These are phyloP conservation scores for Neurospora hispaniola DNA, from an alignment of 495 filamentous ascomycete genomes.

Conservation along the genomic window DNA sequence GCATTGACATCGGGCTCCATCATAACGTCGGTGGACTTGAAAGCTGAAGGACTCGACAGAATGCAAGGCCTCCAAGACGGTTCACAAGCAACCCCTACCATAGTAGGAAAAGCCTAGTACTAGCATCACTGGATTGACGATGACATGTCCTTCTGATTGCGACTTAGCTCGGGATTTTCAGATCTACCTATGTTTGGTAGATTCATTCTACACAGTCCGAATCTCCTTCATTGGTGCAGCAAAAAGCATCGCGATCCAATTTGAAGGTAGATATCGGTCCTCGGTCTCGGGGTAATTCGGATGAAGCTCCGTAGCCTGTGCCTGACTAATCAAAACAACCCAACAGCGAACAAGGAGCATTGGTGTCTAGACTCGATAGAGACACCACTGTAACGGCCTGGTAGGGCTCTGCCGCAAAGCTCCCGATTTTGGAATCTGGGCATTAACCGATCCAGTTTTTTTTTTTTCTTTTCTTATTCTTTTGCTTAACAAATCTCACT, in stretches of 20 bases:
- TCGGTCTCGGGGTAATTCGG: neutral
- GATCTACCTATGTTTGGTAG: neutral
- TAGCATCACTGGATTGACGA: neutral
- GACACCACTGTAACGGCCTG: neutral
- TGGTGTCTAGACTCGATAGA: neutral
- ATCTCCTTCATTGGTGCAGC: neutral
- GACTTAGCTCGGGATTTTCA: neutral
- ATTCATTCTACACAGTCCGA: neutral
- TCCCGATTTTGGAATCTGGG: neutral
- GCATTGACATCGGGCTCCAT: neutral
- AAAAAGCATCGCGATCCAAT: neutral
- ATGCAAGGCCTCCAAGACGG: neutral
- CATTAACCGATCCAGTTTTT: neutral
- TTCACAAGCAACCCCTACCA: neutral
- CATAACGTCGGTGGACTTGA: neutral
- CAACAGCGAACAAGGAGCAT: neutral
- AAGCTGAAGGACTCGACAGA: neutral
- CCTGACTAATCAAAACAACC: neutral
- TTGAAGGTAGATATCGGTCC: neutral
- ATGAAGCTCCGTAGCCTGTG: neutral
- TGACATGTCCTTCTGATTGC: neutral
- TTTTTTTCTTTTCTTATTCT: neutral
- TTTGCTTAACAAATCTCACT: too few species aligned
- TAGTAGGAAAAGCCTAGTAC: neutral
- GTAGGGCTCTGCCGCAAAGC: neutral